Evolutionary conservation across 2,329 filamentous ascomycete genomes (phyloP).

Genomic region (Xylariaceae sp.): DNA sequence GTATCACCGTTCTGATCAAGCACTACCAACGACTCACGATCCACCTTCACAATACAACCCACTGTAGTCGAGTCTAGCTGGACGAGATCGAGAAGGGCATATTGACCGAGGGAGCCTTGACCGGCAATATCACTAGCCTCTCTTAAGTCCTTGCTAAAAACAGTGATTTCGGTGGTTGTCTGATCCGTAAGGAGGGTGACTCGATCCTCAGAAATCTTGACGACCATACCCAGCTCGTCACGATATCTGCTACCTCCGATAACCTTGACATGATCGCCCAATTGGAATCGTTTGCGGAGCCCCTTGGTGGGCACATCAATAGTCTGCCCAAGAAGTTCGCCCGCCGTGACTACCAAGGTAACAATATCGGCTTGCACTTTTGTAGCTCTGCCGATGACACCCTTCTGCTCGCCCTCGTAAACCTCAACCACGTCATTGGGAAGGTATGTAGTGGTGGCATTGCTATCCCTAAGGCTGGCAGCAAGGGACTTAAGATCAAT

Average conservation of each 20-base stretch:
- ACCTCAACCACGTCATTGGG: conserved; percentile 96
- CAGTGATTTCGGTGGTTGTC: conserved; percentile 87
- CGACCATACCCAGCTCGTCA: conserved; percentile 95
- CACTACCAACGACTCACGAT: conserved; percentile 84
- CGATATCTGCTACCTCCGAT: conserved; percentile 91
- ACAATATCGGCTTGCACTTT: conserved; percentile 90
- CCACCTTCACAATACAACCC: conserved; percentile 89
- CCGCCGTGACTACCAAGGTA: conserved; percentile 77
- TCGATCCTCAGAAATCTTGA: conserved; percentile 85
- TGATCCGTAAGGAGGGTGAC: conserved; percentile 92
- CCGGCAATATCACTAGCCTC: conserved; percentile 90
- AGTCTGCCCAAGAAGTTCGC: conserved; percentile 71
- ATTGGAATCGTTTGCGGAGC: conserved; percentile 83
- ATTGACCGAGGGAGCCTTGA: conserved; percentile 78
- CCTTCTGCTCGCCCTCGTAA: conserved; percentile 90
- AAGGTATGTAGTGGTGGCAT: conserved; percentile 75
- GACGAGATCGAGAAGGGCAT: conserved; percentile 86
- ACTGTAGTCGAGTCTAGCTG: conserved; percentile 91
- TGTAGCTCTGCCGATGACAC: conserved; percentile 77
- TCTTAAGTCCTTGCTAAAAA: conserved; percentile 94
- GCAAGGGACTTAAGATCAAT: conserved; percentile 88
- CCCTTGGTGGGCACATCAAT: conserved; percentile 93
- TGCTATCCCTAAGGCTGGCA: conserved; percentile 80
- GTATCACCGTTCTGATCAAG: conserved; percentile 85
- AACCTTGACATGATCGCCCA: conserved; percentile 97